phyloP scores from a whole-genome alignment of 495 filamentous ascomycete genomes.

The Hyphodiscus hymeniophilus region DNA sequence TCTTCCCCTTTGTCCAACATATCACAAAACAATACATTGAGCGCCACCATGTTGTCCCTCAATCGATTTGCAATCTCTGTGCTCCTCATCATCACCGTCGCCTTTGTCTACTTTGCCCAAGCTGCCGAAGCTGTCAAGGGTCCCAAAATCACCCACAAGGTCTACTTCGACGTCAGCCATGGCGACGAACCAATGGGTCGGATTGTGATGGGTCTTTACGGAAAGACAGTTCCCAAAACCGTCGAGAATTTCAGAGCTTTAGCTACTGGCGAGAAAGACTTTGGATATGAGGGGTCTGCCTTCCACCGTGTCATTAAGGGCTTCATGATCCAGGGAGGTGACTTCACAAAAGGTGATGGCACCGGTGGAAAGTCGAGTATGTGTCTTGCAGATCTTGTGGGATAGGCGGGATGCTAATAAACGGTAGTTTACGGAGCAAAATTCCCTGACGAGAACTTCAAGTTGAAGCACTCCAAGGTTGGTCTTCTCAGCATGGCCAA shows the following conservation, averaged over 20 bases:
- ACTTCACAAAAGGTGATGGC: conserved; percentile 94
- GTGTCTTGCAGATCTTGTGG: conserved; percentile 20
- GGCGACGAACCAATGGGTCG: conserved; percentile 78
- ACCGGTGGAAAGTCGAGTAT: conserved; percentile 90
- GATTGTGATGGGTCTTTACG: conserved; percentile 91
- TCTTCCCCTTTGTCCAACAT: conserved; percentile 1
- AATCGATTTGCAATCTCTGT: conserved; percentile 54
- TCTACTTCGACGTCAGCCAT: conserved; percentile 92
- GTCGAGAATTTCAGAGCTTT: conserved; percentile 97
- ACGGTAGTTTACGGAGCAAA: conserved; percentile 76
- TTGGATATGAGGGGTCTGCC: conserved; percentile 86
- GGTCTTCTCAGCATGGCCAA: conserved; percentile 85
- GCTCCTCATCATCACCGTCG: conserved; percentile 65
- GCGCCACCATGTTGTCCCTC: conserved; percentile 44
- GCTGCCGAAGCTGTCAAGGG: conserved; percentile 70
- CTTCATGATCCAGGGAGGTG: conserved; percentile 99
- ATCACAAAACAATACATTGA: conserved; percentile 15
- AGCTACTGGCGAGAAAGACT: conserved; percentile 94
- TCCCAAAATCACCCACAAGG: conserved; percentile 94
- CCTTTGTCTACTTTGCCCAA: conserved; percentile 65
- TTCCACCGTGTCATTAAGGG: conserved; percentile 99
- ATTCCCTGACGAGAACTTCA: conserved; percentile 99
- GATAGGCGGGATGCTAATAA: conserved; percentile 2
- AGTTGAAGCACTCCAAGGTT: conserved; percentile 73
- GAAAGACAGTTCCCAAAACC: conserved; percentile 96